Evolutionary conservation across 1,284 basidiomycete genomes (phyloP).

Genomic region (Heterobasidion parviporum): DNA sequence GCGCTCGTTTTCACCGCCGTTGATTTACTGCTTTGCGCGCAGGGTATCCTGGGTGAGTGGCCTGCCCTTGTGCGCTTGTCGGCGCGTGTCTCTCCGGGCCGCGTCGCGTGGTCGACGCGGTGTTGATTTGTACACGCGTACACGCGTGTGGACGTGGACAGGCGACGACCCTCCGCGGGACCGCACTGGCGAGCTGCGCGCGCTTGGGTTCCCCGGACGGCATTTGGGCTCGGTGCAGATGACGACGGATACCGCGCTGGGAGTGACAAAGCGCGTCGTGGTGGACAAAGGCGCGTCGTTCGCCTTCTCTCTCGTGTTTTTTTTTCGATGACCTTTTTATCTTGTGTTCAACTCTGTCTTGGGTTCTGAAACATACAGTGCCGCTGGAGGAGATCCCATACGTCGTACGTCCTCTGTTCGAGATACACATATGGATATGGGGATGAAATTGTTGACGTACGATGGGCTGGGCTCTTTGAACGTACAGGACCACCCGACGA

Average conservation of each 20-base stretch:
- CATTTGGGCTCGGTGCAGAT: constrained; percentile 87
- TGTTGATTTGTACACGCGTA: background rate
- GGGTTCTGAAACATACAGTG: constrained; percentile 26
- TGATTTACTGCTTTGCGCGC: background rate
- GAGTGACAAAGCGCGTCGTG: constrained; percentile 85
- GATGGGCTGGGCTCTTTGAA: background rate
- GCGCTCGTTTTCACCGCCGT: background rate
- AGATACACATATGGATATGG: too few relatives aligned
- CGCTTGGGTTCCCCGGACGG: constrained; percentile 78
- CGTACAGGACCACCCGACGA: constrained; percentile 78
- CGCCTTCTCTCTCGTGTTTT: too few relatives aligned
- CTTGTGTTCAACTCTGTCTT: background rate
- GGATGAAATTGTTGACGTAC: background rate
- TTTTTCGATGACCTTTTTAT: constrained; percentile 21
- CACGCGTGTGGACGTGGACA: constrained; percentile 11
- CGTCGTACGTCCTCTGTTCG: constrained; percentile 33
- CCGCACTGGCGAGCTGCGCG: constrained; percentile 80
- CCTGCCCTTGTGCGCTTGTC: too few relatives aligned
- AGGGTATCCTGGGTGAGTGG: constrained; percentile 39
- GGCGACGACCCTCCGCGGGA: constrained; percentile 91
- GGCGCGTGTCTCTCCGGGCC: background rate
- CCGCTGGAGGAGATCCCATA: constrained; percentile 68
- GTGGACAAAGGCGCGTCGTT: constrained; percentile 49
- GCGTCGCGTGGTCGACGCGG: background rate
- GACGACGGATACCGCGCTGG: constrained; percentile 97